Evolutionary conservation across 2,329 filamentous ascomycete genomes (phyloP), one percentile per base, ranked within the genome.

Genomic region (Paracamarosporium sp.): DNA sequence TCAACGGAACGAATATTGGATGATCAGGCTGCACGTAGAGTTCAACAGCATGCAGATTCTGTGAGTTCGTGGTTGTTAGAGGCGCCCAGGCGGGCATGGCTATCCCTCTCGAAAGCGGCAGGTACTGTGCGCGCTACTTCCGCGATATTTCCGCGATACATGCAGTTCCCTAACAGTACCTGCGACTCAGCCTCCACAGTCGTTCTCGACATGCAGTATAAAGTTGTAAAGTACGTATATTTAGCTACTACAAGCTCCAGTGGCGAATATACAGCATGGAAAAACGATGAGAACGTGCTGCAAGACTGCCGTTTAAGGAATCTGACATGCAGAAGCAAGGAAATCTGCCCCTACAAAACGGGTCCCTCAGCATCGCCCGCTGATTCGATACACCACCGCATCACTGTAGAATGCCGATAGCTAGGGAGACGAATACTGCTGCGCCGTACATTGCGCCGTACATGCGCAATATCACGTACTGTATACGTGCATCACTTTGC

Each of bases 321-420:
- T 15, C n/a, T 35, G 45, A 48, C 45, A 15, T 48, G 45, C 30
- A 48, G 45, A 48, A 48, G 36, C 45, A 33, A 15, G 45, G 12
- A 33, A 36, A 7, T 36, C 30, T 33, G 27, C 45, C 27, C 27
- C 30, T 13, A 9, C 17, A 24, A 36, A 13, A 31, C 6, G 22
- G 22, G 40, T 20, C 4, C 12, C 17, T 20, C 17, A 20, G 9
- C 40, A 43, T 43, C 40, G 40, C 40, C 40, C 20, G 3, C 22
- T 43, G 12, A 27, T 36, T 24, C 30, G 27, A 36, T 48, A 36
- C 15, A 17, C 20, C 6, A 11, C 22, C 25, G 30, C 45, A 36
- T 30, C 27, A 15, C 12, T 38, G 22, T 27, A 43, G 22, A 27
- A 25, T 25, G 40, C 40, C 22, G 40, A 43, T n/a, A n/a, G n/a